These are phyloP conservation scores for Gnetum montanum DNA, from an alignment of 75 land plant genomes.

Conservation along the genomic window DNA sequence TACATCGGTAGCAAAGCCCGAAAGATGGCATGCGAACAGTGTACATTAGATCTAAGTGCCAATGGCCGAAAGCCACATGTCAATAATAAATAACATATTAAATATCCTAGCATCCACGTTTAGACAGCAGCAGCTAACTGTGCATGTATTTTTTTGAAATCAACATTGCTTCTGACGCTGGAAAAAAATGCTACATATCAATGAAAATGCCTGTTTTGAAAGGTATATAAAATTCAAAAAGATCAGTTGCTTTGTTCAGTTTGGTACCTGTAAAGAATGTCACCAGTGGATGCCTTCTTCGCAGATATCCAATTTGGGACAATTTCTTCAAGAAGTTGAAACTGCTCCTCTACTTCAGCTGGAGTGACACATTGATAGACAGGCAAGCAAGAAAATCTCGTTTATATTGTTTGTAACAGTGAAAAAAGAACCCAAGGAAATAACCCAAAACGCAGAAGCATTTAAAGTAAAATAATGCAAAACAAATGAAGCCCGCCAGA, in stretches of 20 bases:
- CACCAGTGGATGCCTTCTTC: constrained; percentile 38
- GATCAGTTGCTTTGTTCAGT: neutral
- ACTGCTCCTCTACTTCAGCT: constrained; percentile 76
- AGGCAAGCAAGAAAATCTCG: too few relatives aligned
- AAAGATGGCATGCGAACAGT: too few relatives aligned
- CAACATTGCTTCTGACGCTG: constrained; percentile 3
- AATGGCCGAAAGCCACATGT: too few relatives aligned
- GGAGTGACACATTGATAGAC: neutral
- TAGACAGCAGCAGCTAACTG: neutral
- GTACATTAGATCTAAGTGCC: too few relatives aligned
- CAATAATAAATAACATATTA: too few relatives aligned
- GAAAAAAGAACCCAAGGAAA: too few relatives aligned
- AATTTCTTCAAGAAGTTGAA: constrained; percentile 45
- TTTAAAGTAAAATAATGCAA: too few relatives aligned
- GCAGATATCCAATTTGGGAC: constrained; percentile 72
- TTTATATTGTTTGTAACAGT: too few relatives aligned
- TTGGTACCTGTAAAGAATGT: constrained; percentile 39
- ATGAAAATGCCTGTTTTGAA: neutral
- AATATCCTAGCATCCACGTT: too few relatives aligned
- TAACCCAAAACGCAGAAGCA: too few relatives aligned
- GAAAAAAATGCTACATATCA: neutral
- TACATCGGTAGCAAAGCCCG: too few relatives aligned
- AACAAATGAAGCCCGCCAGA: too few relatives aligned
- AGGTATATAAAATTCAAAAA: neutral
- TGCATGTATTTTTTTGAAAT: neutral